Conservation (phyloP, 164 flowering plant genomes). For the Nymphaea thermarum region DNA sequence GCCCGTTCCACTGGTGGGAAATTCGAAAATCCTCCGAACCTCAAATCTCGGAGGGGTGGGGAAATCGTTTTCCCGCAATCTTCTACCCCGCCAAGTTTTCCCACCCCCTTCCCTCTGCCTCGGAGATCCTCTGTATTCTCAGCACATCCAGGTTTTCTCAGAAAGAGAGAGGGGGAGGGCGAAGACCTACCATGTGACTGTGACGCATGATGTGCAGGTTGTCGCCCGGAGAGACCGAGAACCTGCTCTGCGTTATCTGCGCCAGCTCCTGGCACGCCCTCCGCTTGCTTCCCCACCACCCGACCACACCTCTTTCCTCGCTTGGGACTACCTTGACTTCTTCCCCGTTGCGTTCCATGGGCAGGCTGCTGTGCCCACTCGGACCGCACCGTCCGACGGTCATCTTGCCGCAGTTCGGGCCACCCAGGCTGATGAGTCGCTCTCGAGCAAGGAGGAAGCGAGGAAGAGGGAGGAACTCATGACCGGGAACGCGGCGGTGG, state of each 20-base stretch:
- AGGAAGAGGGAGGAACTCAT: conserved; percentile 52
- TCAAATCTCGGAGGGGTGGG: no score
- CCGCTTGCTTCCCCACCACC: conserved; percentile 42
- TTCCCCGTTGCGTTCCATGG: conserved; percentile 6
- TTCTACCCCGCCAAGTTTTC: neutral
- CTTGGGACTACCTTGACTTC: conserved; percentile 85
- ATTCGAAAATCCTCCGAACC: no score
- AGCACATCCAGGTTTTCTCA: neutral
- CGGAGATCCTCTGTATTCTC: neutral
- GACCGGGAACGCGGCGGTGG: neutral
- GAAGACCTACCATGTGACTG: conserved; percentile 62
- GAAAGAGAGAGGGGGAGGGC: neutral
- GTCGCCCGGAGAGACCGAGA: conserved; percentile 35
- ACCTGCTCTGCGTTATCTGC: conserved; percentile 54
- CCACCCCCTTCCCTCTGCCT: neutral
- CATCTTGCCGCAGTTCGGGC: conserved; percentile 50
- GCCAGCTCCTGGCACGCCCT: conserved; percentile 68
- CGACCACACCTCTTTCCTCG: conserved; percentile 22
- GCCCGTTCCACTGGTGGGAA: no score
- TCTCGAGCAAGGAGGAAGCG: conserved; percentile 68
- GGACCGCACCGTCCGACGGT: conserved; percentile 9
- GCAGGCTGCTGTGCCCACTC: neutral
- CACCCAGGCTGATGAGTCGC: conserved; percentile 45
- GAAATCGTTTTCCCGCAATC: no score
- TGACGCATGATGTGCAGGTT: conserved; percentile 70